Evolutionary conservation across 78 protist species (phyloP).

Genomic region (Reticulomyxa filosa): DNA sequence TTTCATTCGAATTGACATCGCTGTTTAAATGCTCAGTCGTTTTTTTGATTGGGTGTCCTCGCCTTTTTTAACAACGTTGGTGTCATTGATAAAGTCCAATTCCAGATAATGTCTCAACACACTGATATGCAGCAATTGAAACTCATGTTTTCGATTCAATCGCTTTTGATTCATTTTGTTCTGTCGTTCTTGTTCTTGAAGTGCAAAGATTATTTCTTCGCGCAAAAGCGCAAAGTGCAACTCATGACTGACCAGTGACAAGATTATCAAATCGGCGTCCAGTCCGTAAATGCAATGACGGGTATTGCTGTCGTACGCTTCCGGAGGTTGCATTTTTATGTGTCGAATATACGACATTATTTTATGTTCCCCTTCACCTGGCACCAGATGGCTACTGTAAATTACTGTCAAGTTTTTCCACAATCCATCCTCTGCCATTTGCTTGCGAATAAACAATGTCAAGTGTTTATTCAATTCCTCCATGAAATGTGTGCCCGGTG

Average conservation of each 20-base stretch:
- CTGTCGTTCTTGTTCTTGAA: too few species aligned
- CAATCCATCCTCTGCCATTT: not conserved
- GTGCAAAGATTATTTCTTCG: slow-evolving; percentile 31
- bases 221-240: slow-evolving; percentile 77
- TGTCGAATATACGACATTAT: slow-evolving; percentile 70
- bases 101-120: slow-evolving; percentile 37
- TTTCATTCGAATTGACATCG: too few species aligned
- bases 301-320: slow-evolving; percentile 41
- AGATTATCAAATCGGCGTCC: slow-evolving; percentile 81
- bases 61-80: not conserved
- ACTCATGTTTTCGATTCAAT: not conserved
- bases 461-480: not conserved
- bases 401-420: slow-evolving; percentile 31
- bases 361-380: slow-evolving; percentile 98
- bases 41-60: not conserved
- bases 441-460: not conserved
- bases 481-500: slow-evolving; percentile 87
- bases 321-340: slow-evolving; percentile 33
- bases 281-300: slow-evolving; percentile 76
- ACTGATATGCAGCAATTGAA: slow-evolving; percentile 16
- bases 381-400: slow-evolving; percentile 55
- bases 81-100: slow-evolving; percentile 10
- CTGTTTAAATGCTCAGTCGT: too few species aligned
- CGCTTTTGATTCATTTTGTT: not conserved
- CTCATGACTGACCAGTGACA: slow-evolving; percentile 83